Base-by-base conservation (phyloP, 1,284 basidiomycete genomes). In the Cronartium ribicola region DNA sequence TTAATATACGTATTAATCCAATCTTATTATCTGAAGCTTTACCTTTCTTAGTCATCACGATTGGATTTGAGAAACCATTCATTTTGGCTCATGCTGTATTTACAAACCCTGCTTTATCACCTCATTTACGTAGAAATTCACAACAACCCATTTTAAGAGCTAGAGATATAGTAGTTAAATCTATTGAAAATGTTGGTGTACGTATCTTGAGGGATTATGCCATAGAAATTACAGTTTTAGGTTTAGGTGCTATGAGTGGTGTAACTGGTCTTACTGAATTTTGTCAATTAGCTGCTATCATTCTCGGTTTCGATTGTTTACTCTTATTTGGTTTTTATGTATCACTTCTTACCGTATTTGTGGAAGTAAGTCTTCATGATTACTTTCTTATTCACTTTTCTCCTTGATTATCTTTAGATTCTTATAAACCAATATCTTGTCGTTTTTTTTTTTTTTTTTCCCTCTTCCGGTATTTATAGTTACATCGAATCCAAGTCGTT, bases 1-100 rank as follows among this genome's bases (percentile, higher is more conserved):
- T 96, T 76, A 85, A 87, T 77, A 92, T 98, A 71, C 89, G 89
- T 6, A 89, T 98, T 78, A 94, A 98, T 82, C 92, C 92, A 1
- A 89, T 98, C 74, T 88, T 90, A 17, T 85, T 98, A 43, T 94
- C 92, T 14, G 96, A 98, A 82, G 94, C 95, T 0, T 85, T 98
- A 1, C 95, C 95, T 0, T 98, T 98, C 88, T 85, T 98, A 48
- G 94, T 98, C 59, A 96, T 96, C 82, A 95, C 92, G 0, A 89
- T 98, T 74, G 95, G 95, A 13, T 98, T 98, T 81, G 95, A 98
- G 83, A 98, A 98, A 83, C 95, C 94, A 0, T 89, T 94, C 75
- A 87, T 92, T 11, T 88, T 98, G 51, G 94, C 94, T 0, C 87
- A 90, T 39, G 91, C 94, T 11, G 90, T 98, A 44, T 92, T 98